Base-by-base conservation (phyloP, 805 yeast species). In the Hanseniaspora mollemarum region DNA sequence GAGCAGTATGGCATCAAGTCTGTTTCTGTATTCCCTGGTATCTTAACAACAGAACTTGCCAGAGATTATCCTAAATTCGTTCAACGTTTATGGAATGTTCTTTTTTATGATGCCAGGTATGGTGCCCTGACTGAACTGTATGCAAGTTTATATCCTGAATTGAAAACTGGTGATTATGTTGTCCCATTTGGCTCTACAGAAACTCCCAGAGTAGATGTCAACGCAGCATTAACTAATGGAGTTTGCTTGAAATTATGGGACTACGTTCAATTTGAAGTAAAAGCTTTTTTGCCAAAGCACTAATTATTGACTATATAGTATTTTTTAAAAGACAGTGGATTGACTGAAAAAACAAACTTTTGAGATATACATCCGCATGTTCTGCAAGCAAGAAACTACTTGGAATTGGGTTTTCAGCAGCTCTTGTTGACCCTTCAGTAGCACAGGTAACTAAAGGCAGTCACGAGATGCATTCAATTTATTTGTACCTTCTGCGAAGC, bases 51-150 rank as follows among this genome's bases (percentile, higher is more conserved):
- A 8, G 66, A 62, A 3, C 54, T 68, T 46, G 57, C 57, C 25
- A 62, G 67, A 57, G 59, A 60, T 43, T 57, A 58, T 54, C 52
- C 57, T 5, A 29, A 36, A 4, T 19, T 59, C 10, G 24, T 48
- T n/a, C 53, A 43, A 21, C 41, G 22, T 13, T 3, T 60, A 8
- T 40, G 49, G 29, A 49, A 46, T n/a, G 48, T 54, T 15, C 32
- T 61, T 9, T 38, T 54, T n/a, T 53, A 57, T 21, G 56, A 57
- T 12, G 55, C 62, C 21, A 55, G 54, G 24, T 60, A 59, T 19
- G 73, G 73, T 37, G 71, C 72, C 4, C 66, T 66, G 54, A 57
- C 70, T 2, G 71, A 66, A 54, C 55, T 67, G 26, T 69, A 55
- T 55, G 70, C 65, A 15, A 71, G 69, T 3, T 61, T 70, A 22